phyloP scores from a whole-genome alignment of 208 protist genomes.

The Sergeia podlipaevii region DNA sequence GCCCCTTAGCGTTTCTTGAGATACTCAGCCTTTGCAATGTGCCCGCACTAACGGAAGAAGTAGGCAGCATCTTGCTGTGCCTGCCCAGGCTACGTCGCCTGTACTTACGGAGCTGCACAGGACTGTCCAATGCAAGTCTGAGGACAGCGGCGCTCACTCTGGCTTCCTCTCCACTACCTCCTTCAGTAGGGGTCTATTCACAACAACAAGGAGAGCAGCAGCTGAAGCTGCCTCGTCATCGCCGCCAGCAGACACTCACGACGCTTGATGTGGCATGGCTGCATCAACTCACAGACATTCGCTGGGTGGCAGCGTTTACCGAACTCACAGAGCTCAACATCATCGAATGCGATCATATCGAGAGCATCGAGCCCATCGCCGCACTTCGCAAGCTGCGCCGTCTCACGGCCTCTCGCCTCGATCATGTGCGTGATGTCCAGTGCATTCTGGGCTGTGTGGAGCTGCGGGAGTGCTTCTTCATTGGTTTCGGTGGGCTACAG shows the following conservation, averaged over 20 bases:
- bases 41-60: no score
- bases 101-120: no score
- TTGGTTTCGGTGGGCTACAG: not conserved
- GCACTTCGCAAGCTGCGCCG: not conserved
- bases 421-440: not conserved
- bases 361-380: not conserved
- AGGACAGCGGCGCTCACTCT: no score
- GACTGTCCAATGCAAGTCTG: no score
- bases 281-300: no score
- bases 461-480: not conserved
- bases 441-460: not conserved
- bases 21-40: no score
- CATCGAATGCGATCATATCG: constrained; percentile 1
- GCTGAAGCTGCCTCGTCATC: not conserved
- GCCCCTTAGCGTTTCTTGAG: no score
- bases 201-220: not conserved
- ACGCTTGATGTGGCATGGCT: no score
- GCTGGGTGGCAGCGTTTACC: constrained; percentile 1
- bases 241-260: not conserved
- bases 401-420: not conserved
- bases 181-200: not conserved
- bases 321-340: not conserved
- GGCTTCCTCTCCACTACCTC: no score
- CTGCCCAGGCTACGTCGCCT: no score
- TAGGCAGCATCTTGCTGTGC: no score